Evolutionary conservation across 768 basidiomycete species (phyloP), one percentile per base, ranked within the genome.

Genomic region (Boletales sp.): DNA sequence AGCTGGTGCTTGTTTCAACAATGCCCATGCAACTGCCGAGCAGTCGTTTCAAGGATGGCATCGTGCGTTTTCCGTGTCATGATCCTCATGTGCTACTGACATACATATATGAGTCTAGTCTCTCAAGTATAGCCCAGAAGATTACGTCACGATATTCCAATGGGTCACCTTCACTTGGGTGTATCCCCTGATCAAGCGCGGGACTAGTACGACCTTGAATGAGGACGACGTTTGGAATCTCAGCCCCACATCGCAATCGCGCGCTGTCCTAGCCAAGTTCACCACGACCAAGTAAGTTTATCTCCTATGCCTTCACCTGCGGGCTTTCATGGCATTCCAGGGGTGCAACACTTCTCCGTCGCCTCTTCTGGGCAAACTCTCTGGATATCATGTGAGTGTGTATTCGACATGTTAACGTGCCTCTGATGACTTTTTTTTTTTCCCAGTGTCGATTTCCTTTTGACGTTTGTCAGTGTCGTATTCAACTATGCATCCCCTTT

Each of bases 401-500:
- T 41, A 15, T 17, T 14, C 28, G 25, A 28, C 6, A 28, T 28
- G 25, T 28, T 28, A 7, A 5, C 33, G 18, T 42, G 10, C 37
- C 21, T 18, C 19, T 2, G 33, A 17, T 5, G 34, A 21, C 21
- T 21, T 21, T 34, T 5, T 34, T 13, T 15, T 34, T 34, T 37
- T 41, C 46, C 44, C 38, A 81, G 79, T 28, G 53, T 90, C 39
- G 91, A 94, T 62, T 83, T 85, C 53, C 13, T 57, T 2, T 69
- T 93, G 37, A 90, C 91, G 0, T 69, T 84, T 51, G 61, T 84
- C 49, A 83, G 83, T 56, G 83, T 93, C 30, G 30, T 78, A 0
- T 86, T 91, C 70, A 87, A 86, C 57, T 95, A 93, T 67, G 76
- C 82, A 0, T 79, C 81, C 0, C 93, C 94, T 8, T 93, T 84